A percentile compares a stretch with the other conserved stretches of the same genome.
Conservation (phyloP, 306 rosid species). For the Lathyrus tuberosus region DNA sequence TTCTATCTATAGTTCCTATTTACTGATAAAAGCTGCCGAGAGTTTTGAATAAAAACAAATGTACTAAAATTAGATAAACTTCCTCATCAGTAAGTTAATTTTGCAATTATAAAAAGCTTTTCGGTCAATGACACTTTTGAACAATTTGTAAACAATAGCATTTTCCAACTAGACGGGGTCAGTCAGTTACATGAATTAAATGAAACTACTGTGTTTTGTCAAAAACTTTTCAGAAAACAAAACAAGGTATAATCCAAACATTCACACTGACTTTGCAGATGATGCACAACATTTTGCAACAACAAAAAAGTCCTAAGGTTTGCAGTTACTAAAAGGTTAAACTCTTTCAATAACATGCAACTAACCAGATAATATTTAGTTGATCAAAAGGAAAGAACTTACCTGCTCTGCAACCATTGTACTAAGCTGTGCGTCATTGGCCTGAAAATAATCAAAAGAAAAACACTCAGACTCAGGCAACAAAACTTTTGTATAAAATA, state of each 20-base stretch:
- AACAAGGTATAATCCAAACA: slow-evolving; percentile 10
- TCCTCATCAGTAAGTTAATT: neutral
- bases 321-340: slow-evolving; percentile 17
- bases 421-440: slow-evolving; percentile 98
- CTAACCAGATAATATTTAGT: slow-evolving; percentile 1
- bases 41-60: slow-evolving; percentile 1
- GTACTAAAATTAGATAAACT: slow-evolving; percentile 1
- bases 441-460: slow-evolving; percentile 56
- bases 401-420: slow-evolving; percentile 99
- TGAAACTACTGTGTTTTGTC: neutral
- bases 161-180: neutral
- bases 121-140: slow-evolving; percentile 10
- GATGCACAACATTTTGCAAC: slow-evolving; percentile 10
- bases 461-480: slow-evolving; percentile 39
- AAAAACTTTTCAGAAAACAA: slow-evolving; percentile 12
- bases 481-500: slow-evolving; percentile 16
- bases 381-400: slow-evolving; percentile 1
- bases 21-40: slow-evolving; percentile 18
- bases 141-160: neutral
- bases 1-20: slow-evolving; percentile 11
- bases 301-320: neutral
- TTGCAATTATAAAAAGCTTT: slow-evolving; percentile 19
- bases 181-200: slow-evolving; percentile 9
- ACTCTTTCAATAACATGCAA: neutral
- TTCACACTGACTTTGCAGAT: slow-evolving; percentile 5